Evolutionary conservation across 805 yeast species (phyloP).

Genomic region (Wickerhamiella australiensis): DNA sequence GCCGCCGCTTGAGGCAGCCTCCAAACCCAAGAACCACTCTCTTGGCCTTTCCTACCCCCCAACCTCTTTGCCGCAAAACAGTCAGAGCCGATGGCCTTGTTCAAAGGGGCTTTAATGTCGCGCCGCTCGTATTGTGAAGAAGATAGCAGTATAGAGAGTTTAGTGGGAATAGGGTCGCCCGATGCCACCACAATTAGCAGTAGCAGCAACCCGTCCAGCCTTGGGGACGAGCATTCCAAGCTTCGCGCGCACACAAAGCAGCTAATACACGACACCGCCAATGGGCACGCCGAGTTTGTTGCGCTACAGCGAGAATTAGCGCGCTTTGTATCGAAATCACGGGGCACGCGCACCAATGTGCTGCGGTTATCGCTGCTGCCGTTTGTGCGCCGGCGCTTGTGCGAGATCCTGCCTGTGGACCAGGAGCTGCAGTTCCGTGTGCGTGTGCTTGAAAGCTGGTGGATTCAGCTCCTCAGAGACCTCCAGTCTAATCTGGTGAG

Average conservation of each 20-base stretch:
- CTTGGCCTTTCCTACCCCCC: neutral
- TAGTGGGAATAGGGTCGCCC: conserved; percentile 9
- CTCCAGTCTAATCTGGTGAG: conserved; percentile 23
- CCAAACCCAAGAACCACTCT: neutral
- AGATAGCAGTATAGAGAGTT: conserved; percentile 8
- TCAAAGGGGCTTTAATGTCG: conserved; percentile 4
- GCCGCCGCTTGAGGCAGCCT: neutral
- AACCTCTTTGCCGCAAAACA: neutral
- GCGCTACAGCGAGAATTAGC: conserved; percentile 16
- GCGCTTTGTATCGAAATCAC: conserved; percentile 14
- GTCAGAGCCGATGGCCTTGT: conserved; percentile 5
- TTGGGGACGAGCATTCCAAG: neutral
- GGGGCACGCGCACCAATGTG: conserved; percentile 25
- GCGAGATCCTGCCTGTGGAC: conserved; percentile 20
- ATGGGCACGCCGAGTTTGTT: conserved; percentile 14
- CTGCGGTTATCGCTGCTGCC: conserved; percentile 35
- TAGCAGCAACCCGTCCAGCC: conserved; percentile 7
- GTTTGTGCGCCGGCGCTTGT: conserved; percentile 26
- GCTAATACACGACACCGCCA: neutral
- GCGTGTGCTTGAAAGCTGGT: conserved; percentile 30
- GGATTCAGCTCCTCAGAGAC: conserved; percentile 28
- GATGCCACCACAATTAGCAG: conserved; percentile 16
- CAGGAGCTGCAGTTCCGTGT: conserved; percentile 20
- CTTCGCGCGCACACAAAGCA: neutral
- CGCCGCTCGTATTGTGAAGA: conserved; percentile 11